Conservation (phyloP, 192 early-diverging fungal genomes). For the Pilobolus umbonatus region DNA sequence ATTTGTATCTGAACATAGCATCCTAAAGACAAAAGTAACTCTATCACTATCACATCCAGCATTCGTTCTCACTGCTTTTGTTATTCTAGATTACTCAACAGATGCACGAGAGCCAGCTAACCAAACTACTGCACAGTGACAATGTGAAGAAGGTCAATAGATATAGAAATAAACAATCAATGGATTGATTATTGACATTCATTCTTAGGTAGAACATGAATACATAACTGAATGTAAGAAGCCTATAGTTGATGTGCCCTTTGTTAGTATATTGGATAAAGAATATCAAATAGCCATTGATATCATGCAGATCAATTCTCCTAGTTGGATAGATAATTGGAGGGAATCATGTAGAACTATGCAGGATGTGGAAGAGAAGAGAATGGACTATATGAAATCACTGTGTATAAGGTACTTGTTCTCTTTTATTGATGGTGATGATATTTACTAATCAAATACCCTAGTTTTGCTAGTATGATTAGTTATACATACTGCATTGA, state of each 20-base stretch:
- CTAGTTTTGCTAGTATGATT: constrained; percentile 7
- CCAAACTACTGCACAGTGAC: neutral
- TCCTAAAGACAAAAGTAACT: neutral
- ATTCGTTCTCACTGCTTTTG: neutral
- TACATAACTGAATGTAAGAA: neutral
- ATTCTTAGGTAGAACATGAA: neutral
- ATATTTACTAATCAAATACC: neutral
- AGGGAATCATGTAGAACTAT: neutral
- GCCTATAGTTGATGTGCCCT: neutral
- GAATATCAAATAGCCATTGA: neutral
- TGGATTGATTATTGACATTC: neutral
- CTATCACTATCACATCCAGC: neutral
- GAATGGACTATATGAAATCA: constrained; percentile 6
- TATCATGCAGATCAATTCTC: neutral
- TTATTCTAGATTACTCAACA: neutral
- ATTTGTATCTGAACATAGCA: constrained; percentile 57
- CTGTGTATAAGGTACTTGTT: neutral
- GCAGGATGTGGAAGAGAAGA: neutral
- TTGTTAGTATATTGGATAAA: neutral
- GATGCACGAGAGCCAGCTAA: neutral
- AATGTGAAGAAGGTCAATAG: neutral
- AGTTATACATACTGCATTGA: neutral
- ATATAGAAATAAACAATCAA: neutral
- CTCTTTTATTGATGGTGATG: neutral
- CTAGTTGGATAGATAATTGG: constrained; percentile 4